Conservation (phyloP, 352 stramenopile species). For the Phytophthora pseudosyringae region DNA sequence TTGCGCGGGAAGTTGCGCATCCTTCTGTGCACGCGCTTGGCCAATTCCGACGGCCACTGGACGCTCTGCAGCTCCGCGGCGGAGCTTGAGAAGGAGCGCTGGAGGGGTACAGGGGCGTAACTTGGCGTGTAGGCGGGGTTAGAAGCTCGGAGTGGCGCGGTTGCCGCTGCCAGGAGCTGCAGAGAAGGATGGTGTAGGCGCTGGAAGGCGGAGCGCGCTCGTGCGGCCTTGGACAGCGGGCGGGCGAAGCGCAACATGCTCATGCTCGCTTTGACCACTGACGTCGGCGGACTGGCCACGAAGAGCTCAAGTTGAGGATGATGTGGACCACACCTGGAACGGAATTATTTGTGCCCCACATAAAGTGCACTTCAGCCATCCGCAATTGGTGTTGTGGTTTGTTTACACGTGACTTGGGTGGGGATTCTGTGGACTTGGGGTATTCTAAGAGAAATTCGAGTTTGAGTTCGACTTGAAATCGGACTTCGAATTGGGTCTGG, state of each 20-base stretch:
- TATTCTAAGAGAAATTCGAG: too few species aligned
- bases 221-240: not conserved
- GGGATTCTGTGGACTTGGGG: too few species aligned
- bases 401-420: too few species aligned
- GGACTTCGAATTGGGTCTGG: too few species aligned
- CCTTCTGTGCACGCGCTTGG: conserved; percentile 48
- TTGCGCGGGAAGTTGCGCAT: conserved; percentile 72
- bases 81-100: conserved; percentile 8
- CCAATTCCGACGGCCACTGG: conserved; percentile 48
- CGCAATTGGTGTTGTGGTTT: too few species aligned
- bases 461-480: too few species aligned
- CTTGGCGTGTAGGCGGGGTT: not conserved
- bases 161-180: conserved; percentile 1
- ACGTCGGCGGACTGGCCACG: conserved; percentile 1
- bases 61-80: conserved; percentile 1
- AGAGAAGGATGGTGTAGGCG: not conserved
- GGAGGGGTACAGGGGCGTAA: conserved; percentile 10
- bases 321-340: not conserved
- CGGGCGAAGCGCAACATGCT: conserved; percentile 22
- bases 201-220: not conserved
- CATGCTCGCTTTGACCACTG: not conserved
- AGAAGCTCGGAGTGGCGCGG: not conserved
- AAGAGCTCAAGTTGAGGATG: not conserved
- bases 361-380: too few species aligned
- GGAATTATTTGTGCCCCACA: too few species aligned